These are phyloP conservation scores for Cynanchum wilfordii DNA, from an alignment of 257 asterid genomes.

Conservation along the genomic window DNA sequence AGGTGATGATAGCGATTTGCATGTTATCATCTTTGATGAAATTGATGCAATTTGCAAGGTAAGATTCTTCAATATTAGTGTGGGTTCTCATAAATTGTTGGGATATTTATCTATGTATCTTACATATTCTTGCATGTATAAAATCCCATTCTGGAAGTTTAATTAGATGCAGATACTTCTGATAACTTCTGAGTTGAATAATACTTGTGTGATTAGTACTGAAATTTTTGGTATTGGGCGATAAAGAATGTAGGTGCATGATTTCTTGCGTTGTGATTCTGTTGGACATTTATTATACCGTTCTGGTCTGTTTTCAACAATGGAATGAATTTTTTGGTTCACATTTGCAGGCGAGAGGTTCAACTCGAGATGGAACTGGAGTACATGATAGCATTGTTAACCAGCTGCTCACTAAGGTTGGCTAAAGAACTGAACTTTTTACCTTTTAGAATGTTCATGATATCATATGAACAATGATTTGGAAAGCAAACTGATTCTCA, in stretches of 20 bases:
- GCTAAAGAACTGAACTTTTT: slow-evolving; percentile 19
- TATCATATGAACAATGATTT: slow-evolving; percentile 12
- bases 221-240: not conserved
- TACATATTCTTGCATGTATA: not conserved
- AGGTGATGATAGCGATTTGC: slow-evolving; percentile 98
- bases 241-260: too few relatives aligned
- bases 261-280: not conserved
- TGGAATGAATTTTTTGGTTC: slow-evolving; percentile 22
- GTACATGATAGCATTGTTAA: slow-evolving; percentile 99
- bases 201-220: not conserved
- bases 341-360: slow-evolving; percentile 86
- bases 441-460: slow-evolving; percentile 12
- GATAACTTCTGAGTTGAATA: not conserved
- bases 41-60: slow-evolving; percentile 99
- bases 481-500: not conserved
- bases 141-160: not conserved
- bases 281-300: not conserved
- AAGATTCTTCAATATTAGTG: slow-evolving; percentile 18
- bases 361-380: slow-evolving; percentile 99
- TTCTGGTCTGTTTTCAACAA: not conserved
- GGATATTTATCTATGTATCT: not conserved
- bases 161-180: not conserved
- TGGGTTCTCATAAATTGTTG: slow-evolving; percentile 4
- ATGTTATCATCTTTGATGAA: slow-evolving; percentile 96
- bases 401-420: slow-evolving; percentile 97